A percentile compares a stretch with the other conserved stretches of the same genome.
phyloP scores from a whole-genome alignment of 2,329 filamentous ascomycete genomes.

The Dothidotthia symphoricarpi region DNA sequence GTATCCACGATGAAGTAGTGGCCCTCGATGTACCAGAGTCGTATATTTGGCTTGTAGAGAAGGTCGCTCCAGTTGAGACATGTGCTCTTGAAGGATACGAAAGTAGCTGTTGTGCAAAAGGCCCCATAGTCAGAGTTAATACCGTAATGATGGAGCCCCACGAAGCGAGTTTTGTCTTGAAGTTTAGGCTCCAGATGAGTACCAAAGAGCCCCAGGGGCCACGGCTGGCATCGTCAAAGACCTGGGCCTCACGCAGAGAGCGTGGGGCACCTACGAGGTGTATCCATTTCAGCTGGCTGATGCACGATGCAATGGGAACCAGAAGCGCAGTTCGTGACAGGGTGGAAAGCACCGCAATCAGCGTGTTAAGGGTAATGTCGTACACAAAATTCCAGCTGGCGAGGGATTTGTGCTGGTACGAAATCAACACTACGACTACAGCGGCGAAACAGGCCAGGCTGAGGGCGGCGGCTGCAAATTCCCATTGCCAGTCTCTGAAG shows the following conservation, averaged over 20 bases:
- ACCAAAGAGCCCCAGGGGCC: constrained; percentile 18
- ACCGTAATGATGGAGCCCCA: not conserved
- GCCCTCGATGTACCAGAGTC: no score
- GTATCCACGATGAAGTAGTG: no score
- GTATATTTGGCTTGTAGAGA: constrained; percentile 3
- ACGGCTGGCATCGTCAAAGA: constrained; percentile 29
- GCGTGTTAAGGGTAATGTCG: constrained; percentile 5
- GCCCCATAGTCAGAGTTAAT: not conserved
- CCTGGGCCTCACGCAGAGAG: constrained; percentile 22
- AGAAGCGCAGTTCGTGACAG: constrained; percentile 27
- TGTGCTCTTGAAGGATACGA: constrained; percentile 1
- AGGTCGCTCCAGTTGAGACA: not conserved
- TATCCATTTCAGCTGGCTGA: constrained; percentile 35
- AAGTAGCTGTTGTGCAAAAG: constrained; percentile 2
- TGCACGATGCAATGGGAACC: constrained; percentile 26
- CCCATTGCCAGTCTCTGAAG: constrained; percentile 9
- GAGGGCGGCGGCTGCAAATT: constrained; percentile 6
- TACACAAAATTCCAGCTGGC: constrained; percentile 3
- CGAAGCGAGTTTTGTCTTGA: not conserved
- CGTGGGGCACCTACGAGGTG: constrained; percentile 10
- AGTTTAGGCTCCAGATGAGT: not conserved
- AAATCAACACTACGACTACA: constrained; percentile 2
- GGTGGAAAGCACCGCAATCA: constrained; percentile 10
- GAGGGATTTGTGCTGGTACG: constrained; percentile 4
- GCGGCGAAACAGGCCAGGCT: constrained; percentile 3